A percentile compares a stretch with the other conserved stretches of the same genome.
These are phyloP conservation scores for Nemania serpens DNA, from an alignment of 2,329 filamentous ascomycete species.

Conservation along the genomic window DNA sequence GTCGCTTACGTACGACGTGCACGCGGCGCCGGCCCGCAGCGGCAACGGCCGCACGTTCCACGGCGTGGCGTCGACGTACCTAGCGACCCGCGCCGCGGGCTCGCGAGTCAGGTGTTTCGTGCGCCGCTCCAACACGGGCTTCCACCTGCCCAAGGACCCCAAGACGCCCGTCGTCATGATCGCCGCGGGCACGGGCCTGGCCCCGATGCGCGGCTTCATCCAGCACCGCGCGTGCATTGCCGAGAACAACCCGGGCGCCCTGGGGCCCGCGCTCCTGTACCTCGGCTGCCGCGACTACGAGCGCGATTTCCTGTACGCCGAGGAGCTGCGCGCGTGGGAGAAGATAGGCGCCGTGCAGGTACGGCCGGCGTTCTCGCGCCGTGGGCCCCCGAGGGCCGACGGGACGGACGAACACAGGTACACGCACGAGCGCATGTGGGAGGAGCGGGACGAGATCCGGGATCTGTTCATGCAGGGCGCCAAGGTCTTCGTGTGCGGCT, in stretches of 20 bases:
- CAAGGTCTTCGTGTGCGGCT: constrained; percentile 25
- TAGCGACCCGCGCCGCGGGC: constrained; percentile 2
- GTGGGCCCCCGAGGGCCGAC: neutral
- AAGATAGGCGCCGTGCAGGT: constrained; percentile 63
- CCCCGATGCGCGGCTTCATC: constrained; percentile 24
- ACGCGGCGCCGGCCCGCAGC: constrained; percentile 15
- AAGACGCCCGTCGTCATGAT: constrained; percentile 22
- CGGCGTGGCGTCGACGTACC: constrained; percentile 22
- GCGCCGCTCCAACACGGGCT: constrained; percentile 17
- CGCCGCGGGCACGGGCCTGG: constrained; percentile 20
- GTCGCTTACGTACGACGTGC: constrained; percentile 26
- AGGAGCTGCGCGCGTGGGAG: constrained; percentile 64
- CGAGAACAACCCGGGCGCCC: neutral
- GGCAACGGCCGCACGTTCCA: constrained; percentile 15
- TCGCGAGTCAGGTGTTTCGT: constrained; percentile 15
- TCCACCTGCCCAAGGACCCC: constrained; percentile 17
- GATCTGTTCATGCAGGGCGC: constrained; percentile 14
- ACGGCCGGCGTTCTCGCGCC: constrained; percentile 56
- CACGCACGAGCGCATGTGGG: constrained; percentile 25
- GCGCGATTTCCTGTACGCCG: constrained; percentile 63
- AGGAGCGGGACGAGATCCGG: constrained; percentile 18
- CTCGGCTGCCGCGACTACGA: constrained; percentile 46
- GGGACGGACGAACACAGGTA: constrained; percentile 5
- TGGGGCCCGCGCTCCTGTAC: constrained; percentile 59
- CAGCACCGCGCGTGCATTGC: constrained; percentile 23